Base-by-base conservation (phyloP, 1,284 basidiomycete genomes). In the Exobasidium rhododendri region DNA sequence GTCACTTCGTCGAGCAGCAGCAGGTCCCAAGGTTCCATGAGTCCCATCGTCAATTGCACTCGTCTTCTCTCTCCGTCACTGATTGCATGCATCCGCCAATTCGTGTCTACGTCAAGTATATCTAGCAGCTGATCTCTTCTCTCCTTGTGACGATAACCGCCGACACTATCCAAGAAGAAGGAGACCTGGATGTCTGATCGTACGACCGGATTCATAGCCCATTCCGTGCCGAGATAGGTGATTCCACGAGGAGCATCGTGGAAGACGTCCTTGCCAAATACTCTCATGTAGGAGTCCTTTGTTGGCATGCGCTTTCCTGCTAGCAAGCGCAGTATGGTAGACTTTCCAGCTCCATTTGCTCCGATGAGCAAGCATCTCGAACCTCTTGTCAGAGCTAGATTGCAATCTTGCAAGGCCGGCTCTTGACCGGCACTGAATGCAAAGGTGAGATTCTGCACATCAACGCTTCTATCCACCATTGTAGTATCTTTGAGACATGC, bases 161-260 rank as follows among this genome's bases (percentile, higher is more conserved):
- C 94, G 1, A 98, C 91, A 20, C 91, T 94, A 58, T 79, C 67
- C 44, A 79, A 63, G 80, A 99, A 99, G 63, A 88, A 84, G 5
- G 89, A 88, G 4, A 79, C 78, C 22, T 71, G 63, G 46, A 79
- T 79, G 56, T 79, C 78, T 46, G 65, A 65, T 43, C 94, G 86
- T 2, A 98, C 94, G 56, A 97, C 94, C 1, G 93, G 93, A 81
- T 97, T 97, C 87, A 90, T 90, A 3, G 92, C 92, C 91, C 91
- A 83, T 58, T 83, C 82, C 13, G 77, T 79, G 58, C 94, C 94
- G 26, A 98, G 86, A 79, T 93, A 94, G 7, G 92, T 90, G 28
- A 78, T 73, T 17, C 75, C 77, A 1, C 61, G 59, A 10, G 75
- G 76, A 1, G 72, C 71, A 1, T 74, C 66, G 35, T 68, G 71